Percentiles rank a stretch among this genome's conserved stretches.
These are phyloP conservation scores for Populus davidiana DNA, from an alignment of 345 rosid genomes.

Conservation along the genomic window DNA sequence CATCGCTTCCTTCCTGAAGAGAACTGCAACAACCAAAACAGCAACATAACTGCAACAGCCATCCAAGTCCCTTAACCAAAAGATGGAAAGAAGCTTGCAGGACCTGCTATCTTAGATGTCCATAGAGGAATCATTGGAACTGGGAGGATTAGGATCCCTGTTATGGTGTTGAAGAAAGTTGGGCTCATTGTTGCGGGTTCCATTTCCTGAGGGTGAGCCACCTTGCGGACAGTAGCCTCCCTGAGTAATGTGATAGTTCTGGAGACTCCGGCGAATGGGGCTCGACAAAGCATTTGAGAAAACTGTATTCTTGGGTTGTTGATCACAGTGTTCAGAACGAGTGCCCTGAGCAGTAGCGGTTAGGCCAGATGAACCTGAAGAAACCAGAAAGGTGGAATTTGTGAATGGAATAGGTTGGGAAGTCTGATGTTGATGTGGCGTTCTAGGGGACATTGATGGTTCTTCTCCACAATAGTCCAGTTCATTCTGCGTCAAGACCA, in stretches of 20 bases:
- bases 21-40: slow-evolving; percentile 8
- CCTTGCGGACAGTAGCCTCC: slow-evolving; percentile 53
- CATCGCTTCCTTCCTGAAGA: slow-evolving; percentile 14
- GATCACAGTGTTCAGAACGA: slow-evolving; percentile 61
- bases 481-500: slow-evolving; percentile 53
- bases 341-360: slow-evolving; percentile 36
- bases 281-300: slow-evolving; percentile 88
- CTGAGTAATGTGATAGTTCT: slow-evolving; percentile 61
- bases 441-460: slow-evolving; percentile 60
- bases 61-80: slow-evolving; percentile 7
- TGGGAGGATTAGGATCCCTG: slow-evolving; percentile 57
- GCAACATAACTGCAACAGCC: slow-evolving; percentile 12
- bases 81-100: slow-evolving; percentile 10
- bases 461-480: slow-evolving; percentile 67
- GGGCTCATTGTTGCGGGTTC: slow-evolving; percentile 39
- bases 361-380: slow-evolving; percentile 62
- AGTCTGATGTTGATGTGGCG: slow-evolving; percentile 46
- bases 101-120: slow-evolving; percentile 40
- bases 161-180: slow-evolving; percentile 47
- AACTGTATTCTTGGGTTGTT: slow-evolving; percentile 67
- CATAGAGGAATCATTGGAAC: slow-evolving; percentile 82
- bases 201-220: slow-evolving; percentile 40
- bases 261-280: slow-evolving; percentile 68
- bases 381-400: slow-evolving; percentile 38
- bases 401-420: slow-evolving; percentile 47